Base-by-base conservation (phyloP, 352 stramenopile species). In the Phytophthora melonis region DNA sequence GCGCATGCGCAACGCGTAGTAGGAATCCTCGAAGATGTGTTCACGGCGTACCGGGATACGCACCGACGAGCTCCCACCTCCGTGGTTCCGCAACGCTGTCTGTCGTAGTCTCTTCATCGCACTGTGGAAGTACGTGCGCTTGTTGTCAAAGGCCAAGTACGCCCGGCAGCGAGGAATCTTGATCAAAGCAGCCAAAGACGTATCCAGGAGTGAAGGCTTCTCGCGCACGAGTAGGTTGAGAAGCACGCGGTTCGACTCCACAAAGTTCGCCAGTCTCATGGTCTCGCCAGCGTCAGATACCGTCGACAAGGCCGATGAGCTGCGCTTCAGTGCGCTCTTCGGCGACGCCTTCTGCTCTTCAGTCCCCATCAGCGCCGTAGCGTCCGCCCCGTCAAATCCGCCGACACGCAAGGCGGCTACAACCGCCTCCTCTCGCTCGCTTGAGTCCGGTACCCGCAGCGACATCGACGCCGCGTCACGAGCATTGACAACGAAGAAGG, bases 131-230 rank as follows among this genome's bases (percentile, higher is more conserved):
- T 98, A 99, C 39, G 97, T 96, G 13, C 98, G 89, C 74, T 99
- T 99, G 68, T 99, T 99, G 82, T 99, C 98, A 74, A 99, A 99
- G 68, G 99, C 97, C 57, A 99, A 69, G 57, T 99, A 98, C 27
- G 91, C 85, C 34, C 98, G 89, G 74, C 97, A 99, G 27, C 95
- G 88, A 27, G 97, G 85, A 64, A 99, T 92, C 69, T 99, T 98
- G 54, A 99, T 97, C 73, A 99, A 82, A 27, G 97, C 91, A 30
- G 90, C 88, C 32, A 99, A 86, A 14, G 96, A 98, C 36, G 96
- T 97, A 63, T 99, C 98, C 32, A 99, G 70, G 13, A 99, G 79
- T 45, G 90, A 90, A 8, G 98, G 94, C 76, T 99, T 99, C 54
- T 98, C 97, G 23, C 97, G 93, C 50, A 99, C 84, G 45, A 99